Conservation (phyloP, 345 rosid species). For the Litchi chinensis region DNA sequence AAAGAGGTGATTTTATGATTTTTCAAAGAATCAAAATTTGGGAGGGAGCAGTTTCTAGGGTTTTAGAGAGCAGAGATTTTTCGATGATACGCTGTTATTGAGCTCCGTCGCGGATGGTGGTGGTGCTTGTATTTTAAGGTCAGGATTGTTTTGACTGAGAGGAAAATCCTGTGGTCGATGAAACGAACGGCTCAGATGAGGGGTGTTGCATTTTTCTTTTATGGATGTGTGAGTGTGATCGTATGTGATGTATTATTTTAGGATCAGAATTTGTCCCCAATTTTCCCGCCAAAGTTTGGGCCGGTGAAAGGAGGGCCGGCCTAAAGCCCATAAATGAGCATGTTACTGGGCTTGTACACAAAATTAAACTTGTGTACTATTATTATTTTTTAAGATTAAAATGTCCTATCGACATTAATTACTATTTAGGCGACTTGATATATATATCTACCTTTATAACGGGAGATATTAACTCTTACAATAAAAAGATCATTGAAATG, state of each 20-base stretch:
- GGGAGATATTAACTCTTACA: too few species aligned
- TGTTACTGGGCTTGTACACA: too few species aligned
- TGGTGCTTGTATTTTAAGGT: not conserved
- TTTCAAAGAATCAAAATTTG: not conserved
- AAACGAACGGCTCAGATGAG: not conserved
- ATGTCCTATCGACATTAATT: too few species aligned
- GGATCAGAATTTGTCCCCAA: not conserved
- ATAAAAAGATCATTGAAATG: too few species aligned
- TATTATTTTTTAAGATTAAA: too few species aligned
- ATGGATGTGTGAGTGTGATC: not conserved
- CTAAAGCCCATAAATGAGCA: not conserved
- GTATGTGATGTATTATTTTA: not conserved
- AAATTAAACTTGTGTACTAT: too few species aligned
- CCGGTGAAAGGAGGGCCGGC: not conserved
- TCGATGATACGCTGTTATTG: not conserved
- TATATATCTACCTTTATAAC: too few species aligned
- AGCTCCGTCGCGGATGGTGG: not conserved
- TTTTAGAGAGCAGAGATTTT: not conserved
- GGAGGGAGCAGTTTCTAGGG: not conserved
- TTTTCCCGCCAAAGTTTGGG: conserved; percentile 11
- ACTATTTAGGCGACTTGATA: too few species aligned
- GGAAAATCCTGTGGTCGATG: not conserved
- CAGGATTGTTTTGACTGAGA: not conserved
- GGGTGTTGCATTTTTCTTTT: not conserved
- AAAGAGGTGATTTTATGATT: not conserved